Evolutionary conservation across 495 filamentous ascomycete genomes (phyloP), one percentile per base, ranked within the genome.

Genomic region (Penicillium psychrofluorescens): DNA sequence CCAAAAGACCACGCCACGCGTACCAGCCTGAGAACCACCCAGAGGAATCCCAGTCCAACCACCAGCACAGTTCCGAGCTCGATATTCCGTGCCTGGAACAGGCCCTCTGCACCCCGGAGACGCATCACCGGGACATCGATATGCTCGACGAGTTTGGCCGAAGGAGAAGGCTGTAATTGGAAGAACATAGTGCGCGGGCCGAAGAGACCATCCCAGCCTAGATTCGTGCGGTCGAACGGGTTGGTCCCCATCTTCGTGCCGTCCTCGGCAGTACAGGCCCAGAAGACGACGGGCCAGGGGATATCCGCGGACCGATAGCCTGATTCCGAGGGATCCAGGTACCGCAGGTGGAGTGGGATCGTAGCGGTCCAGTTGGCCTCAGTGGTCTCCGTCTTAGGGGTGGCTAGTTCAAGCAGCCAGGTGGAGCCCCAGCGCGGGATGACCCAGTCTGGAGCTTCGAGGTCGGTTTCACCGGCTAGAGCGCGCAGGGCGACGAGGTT

Each of bases 191-290:
- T 95, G 37, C 77, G 71, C 13, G 81, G 76, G 4, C 79, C 82
- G 59, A 98, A 96, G 16, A 94, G 59, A 1, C 77, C 83, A 43
- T 97, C 92, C 66, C 90, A 97, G 12, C 91, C 92, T 14, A 98
- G 62, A 59, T 86, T 80, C 22, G 71, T 71, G 12, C 85, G 71
- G 61, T 96, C 92, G 59, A 98, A 98, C 1, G 92, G 92, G 55
- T 82, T 95, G 5, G 70, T 78, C 0, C 74, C 62, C 71, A 95
- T 86, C 62, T 86, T 81, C 1, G 75, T 77, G 16, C 76, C 85
- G 35, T 86, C 84, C 33, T 86, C 80, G 15, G 79, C 77, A 2
- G 74, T 71, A 58, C 92, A 98, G 1, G 90, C 92, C 91, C 91
- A 97, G 71, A 98, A 97, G 2, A 96, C 76, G 2, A 81, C 76